phyloP scores from a whole-genome alignment of 164 flowering plant species.

The Saururus chinensis region DNA sequence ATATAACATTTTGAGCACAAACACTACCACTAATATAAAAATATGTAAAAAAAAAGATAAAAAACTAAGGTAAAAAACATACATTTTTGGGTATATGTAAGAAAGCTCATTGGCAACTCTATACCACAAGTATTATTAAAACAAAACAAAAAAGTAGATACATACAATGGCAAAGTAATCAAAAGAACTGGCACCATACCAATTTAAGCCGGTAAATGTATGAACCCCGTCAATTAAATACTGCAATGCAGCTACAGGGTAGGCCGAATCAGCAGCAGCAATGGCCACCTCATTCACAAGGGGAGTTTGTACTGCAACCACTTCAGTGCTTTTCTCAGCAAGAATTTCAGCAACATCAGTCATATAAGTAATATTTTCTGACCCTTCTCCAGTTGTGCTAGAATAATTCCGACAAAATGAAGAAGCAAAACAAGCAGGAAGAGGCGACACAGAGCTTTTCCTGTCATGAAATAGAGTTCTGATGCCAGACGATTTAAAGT shows the following conservation, averaged over 20 bases:
- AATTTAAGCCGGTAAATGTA: conserved; percentile 48
- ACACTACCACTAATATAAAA: too few species aligned
- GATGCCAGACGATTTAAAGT: conserved; percentile 14
- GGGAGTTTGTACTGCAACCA: conserved; percentile 38
- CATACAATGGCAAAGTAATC: too few species aligned
- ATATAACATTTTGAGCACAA: too few species aligned
- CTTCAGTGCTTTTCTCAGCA: conserved; percentile 35
- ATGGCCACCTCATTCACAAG: conserved; percentile 66
- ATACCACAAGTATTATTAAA: too few species aligned
- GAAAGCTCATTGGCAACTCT: too few species aligned
- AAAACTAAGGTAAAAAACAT: too few species aligned
- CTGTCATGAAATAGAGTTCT: conserved; percentile 18
- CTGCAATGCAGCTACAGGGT: conserved; percentile 70
- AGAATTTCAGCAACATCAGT: conserved; percentile 47
- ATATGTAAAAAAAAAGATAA: too few species aligned
- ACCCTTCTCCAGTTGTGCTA: conserved; percentile 33
- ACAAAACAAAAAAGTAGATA: background rate
- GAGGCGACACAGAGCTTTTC: conserved; percentile 9
- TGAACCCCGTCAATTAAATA: conserved; percentile 70
- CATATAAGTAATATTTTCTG: conserved; percentile 29
- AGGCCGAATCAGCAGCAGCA: conserved; percentile 80
- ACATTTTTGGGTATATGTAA: too few species aligned
- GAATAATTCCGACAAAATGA: conserved; percentile 39
- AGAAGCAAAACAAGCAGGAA: conserved; percentile 6
- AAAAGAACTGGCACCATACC: conserved; percentile 25